Evolutionary conservation across 2,329 filamentous ascomycete genomes (phyloP).

Genomic region (Phoma sp.): DNA sequence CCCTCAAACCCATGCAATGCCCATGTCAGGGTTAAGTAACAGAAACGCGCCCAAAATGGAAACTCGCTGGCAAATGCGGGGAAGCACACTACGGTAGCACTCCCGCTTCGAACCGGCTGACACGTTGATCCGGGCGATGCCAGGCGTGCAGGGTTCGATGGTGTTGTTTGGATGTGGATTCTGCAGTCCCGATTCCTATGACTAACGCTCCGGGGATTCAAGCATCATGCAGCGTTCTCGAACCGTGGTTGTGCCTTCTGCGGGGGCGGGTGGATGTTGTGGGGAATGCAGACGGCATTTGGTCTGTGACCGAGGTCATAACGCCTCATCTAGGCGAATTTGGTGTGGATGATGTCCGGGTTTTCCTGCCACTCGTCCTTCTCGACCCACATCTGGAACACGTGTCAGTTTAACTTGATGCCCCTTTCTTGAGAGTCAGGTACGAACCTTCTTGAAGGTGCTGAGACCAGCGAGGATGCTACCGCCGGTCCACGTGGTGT

Average conservation of each 20-base stretch:
- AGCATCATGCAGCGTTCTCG: constrained; percentile 39
- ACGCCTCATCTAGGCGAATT: constrained; percentile 73
- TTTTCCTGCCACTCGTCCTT: constrained; percentile 99
- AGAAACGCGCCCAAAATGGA: constrained; percentile 36
- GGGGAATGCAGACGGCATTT: constrained; percentile 30
- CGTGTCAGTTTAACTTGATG: constrained; percentile 35
- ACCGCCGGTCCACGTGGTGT: constrained; percentile 98
- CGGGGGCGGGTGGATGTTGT: constrained; percentile 41
- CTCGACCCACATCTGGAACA: constrained; percentile 93
- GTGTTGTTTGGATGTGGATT: constrained; percentile 33
- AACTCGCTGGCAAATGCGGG: constrained; percentile 43
- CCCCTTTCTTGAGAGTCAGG: constrained; percentile 14
- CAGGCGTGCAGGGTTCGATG: constrained; percentile 29
- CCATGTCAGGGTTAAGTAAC: constrained; percentile 37
- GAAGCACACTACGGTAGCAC: constrained; percentile 43
- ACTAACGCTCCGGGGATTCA: constrained; percentile 39
- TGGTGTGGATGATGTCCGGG: constrained; percentile 97
- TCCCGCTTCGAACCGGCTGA: constrained; percentile 35
- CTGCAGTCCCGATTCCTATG: constrained; percentile 39
- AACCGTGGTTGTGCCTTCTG: constrained; percentile 26
- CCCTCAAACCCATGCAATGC: constrained; percentile 26
- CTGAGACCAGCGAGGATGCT: constrained; percentile 96
- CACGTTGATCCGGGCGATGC: constrained; percentile 29
- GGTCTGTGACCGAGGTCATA: constrained; percentile 28
- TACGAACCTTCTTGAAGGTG: constrained; percentile 91